These are phyloP conservation scores for Ampelocalamus luodianensis DNA, from an alignment of 176 grass and related monocot species.

Conservation along the genomic window DNA sequence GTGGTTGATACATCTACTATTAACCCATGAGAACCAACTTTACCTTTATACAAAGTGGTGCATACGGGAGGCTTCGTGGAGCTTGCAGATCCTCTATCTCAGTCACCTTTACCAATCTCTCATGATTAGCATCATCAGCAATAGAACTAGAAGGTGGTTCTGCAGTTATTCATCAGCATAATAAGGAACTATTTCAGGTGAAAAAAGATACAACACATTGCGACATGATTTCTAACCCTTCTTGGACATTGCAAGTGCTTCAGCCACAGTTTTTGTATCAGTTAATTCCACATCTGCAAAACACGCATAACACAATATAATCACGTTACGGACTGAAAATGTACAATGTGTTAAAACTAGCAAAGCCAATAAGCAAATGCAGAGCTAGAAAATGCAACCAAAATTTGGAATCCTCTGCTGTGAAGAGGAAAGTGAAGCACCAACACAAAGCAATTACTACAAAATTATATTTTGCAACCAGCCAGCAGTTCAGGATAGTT, in stretches of 20 bases:
- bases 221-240: conserved; percentile 62
- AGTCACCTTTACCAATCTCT: conserved; percentile 68
- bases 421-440: conserved; percentile 11
- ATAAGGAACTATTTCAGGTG: conserved; percentile 10
- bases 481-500: conserved; percentile 16
- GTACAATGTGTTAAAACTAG: background rate
- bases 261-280: conserved; percentile 78
- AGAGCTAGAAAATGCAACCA: conserved; percentile 28
- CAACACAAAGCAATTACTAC: conserved; percentile 13
- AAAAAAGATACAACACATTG: conserved; percentile 26
- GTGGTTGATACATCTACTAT: background rate
- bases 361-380: conserved; percentile 15
- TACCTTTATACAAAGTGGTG: conserved; percentile 93
- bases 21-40: conserved; percentile 22
- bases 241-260: conserved; percentile 89
- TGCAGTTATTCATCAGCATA: conserved; percentile 48
- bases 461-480: background rate
- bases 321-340: background rate
- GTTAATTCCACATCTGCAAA: conserved; percentile 77
- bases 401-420: background rate
- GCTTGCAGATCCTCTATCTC: conserved; percentile 89
- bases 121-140: conserved; percentile 65
- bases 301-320: conserved; percentile 34
- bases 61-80: conserved; percentile 58
- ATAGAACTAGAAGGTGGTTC: conserved; percentile 58